These are phyloP conservation scores for Salvia splendens DNA, from an alignment of 257 asterid genomes.

Conservation along the genomic window DNA sequence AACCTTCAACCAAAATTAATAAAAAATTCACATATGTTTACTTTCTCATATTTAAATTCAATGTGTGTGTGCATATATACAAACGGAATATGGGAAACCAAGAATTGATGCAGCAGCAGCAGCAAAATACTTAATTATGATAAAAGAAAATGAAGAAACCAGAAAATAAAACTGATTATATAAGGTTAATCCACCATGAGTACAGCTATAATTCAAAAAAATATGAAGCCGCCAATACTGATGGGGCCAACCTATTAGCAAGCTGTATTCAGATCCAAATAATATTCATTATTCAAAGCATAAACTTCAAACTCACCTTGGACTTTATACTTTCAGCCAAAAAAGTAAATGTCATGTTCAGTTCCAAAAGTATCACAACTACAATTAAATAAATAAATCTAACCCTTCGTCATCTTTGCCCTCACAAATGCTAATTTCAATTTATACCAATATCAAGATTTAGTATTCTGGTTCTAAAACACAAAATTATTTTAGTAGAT, in stretches of 20 bases:
- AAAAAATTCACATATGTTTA: neutral
- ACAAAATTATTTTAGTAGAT: neutral
- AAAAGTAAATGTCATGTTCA: constrained; percentile 6
- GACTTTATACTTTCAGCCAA: constrained; percentile 30
- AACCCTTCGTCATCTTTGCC: constrained; percentile 20
- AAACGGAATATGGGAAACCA: neutral
- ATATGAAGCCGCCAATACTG: neutral
- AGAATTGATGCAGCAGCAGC: neutral
- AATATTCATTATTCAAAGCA: constrained; percentile 16
- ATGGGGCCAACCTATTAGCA: constrained; percentile 34
- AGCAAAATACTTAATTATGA: neutral
- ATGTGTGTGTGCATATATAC: neutral
- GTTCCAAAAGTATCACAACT: neutral
- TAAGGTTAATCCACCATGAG: neutral
- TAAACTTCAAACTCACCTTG: constrained; percentile 15
- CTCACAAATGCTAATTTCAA: neutral
- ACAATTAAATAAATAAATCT: constrained; percentile 23
- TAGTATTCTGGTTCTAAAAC: neutral
- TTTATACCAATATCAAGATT: neutral
- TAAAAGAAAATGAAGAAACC: neutral
- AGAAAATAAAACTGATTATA: neutral
- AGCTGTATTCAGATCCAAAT: constrained; percentile 21
- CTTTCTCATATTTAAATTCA: constrained; percentile 7
- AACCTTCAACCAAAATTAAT: neutral
- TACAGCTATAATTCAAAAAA: neutral